Percentiles rank a stretch among this genome's conserved stretches.
phyloP scores from a whole-genome alignment of 768 basidiomycete species.

The Amanita phalloides region DNA sequence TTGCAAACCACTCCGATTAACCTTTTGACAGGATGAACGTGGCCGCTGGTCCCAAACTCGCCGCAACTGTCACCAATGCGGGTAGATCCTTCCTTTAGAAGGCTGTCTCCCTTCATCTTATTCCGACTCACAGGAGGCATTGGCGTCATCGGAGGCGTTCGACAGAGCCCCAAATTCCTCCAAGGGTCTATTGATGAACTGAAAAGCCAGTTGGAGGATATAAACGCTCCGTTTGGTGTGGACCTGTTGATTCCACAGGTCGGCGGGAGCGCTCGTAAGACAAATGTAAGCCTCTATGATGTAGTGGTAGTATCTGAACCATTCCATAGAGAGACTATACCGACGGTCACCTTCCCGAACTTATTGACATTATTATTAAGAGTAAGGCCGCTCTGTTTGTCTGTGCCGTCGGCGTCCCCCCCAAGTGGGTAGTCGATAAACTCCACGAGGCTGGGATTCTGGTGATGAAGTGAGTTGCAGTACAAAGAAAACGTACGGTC shows the following conservation, averaged over 20 bases:
- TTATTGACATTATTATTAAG: slow-evolving; percentile 71
- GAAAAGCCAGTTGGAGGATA: slow-evolving; percentile 64
- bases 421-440: slow-evolving; percentile 72
- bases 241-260: slow-evolving; percentile 79
- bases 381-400: slow-evolving; percentile 71
- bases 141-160: slow-evolving; percentile 81
- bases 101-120: background rate
- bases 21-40: slow-evolving; percentile 58
- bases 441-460: slow-evolving; percentile 69
- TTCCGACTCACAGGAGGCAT: slow-evolving; percentile 42
- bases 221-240: slow-evolving; percentile 70
- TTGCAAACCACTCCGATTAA: background rate
- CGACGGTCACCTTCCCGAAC: slow-evolving; percentile 61
- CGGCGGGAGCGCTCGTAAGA: slow-evolving; percentile 75
- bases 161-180: slow-evolving; percentile 64
- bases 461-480: slow-evolving; percentile 68
- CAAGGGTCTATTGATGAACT: slow-evolving; percentile 59
- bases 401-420: slow-evolving; percentile 77
- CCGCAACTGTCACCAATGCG: slow-evolving; percentile 87
- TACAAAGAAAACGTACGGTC: background rate
- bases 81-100: slow-evolving; percentile 26
- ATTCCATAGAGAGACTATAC: slow-evolving; percentile 55
- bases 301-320: background rate
- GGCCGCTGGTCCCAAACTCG: slow-evolving; percentile 75
- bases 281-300: slow-evolving; percentile 35